Evolutionary conservation across 768 basidiomycete genomes (phyloP), one percentile per base, ranked within the genome.

Genomic region (Podaxis rugospora): DNA sequence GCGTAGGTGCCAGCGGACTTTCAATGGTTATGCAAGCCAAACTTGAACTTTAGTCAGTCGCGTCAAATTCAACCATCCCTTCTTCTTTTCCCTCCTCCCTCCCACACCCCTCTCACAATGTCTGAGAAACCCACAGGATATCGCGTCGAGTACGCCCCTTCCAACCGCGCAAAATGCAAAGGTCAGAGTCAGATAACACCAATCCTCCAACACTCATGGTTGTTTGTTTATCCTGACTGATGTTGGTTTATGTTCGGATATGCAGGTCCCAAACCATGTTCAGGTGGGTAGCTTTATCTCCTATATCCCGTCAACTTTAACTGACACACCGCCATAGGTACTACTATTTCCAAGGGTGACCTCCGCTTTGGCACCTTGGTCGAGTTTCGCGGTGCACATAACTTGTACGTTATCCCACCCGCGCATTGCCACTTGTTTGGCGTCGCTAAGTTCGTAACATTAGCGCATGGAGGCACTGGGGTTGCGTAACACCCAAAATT

Each of bases 381-480:
- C 47, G 92, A 93, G 54, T 77, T 93, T 70, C 77, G 74, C 64
- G 93, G 90, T 61, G 80, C 84, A 66, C 83, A 83, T 7, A 80
- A 71, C 66, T 90, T 89, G 91, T 91, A 64, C 67, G 70, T 57
- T 16, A 42, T 55, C 66, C 78, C 75, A 55, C 57, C 50, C 56
- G 58, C 39, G 28, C 54, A 27, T 40, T 62, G 51, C 47, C 40
- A 56, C 46, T 59, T 55, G 46, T 32, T 47, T 23, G 16, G 36
- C 49, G 23, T 58, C 36, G 18, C n/a, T 49, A 9, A 57, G 55
- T 44, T 63, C 37, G 44, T 62, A 7, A 42, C 49, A 27, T 50
- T 58, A 92, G 90, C 68, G 71, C 79, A 36, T 96, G 92, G 92
- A 85, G 92, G 64, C 94, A 96, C 68, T 96, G 93, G 93, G 93